These are phyloP conservation scores for Suillus clintonianus DNA, from an alignment of 768 basidiomycete species.

Conservation along the genomic window DNA sequence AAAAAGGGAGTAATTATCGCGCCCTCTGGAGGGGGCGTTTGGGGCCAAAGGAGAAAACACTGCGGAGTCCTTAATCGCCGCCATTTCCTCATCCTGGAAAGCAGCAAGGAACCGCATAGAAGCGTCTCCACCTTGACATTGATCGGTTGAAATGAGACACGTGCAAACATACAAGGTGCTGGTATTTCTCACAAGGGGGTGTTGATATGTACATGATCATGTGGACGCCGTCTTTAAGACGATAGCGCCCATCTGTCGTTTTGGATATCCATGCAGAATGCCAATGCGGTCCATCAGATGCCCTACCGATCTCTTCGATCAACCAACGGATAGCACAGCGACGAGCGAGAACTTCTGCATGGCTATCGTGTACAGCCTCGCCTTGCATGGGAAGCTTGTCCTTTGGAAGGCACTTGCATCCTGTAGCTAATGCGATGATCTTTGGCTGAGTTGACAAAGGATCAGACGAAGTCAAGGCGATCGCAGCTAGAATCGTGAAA, in stretches of 20 bases:
- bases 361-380: conserved; percentile 84
- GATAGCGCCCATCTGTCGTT: conserved; percentile 41
- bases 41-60: conserved; percentile 35
- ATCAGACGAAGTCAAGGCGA: conserved; percentile 46
- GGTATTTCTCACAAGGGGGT: conserved; percentile 49
- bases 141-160: conserved; percentile 2
- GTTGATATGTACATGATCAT: conserved; percentile 80
- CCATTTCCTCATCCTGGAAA: conserved; percentile 73
- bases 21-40: conserved; percentile 61
- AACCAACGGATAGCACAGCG: conserved; percentile 80
- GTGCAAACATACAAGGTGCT: conserved; percentile 52
- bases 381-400: conserved; percentile 62
- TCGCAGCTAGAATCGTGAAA: conserved; percentile 63
- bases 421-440: conserved; percentile 74
- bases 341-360: conserved; percentile 91
- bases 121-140: conserved; percentile 81
- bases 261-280: conserved; percentile 23
- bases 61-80: conserved; percentile 60
- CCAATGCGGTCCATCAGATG: conserved; percentile 48
- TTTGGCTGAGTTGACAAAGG: conserved; percentile 34
- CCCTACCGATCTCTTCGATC: conserved; percentile 59
- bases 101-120: conserved; percentile 79
- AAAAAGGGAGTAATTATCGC: conserved; percentile 73
- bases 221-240: conserved; percentile 46
- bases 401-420: conserved; percentile 82